A percentile compares a stretch with the other conserved stretches of the same genome.
phyloP scores from a whole-genome alignment of 2,329 filamentous ascomycete species.

The Venturiaceae sp. region DNA sequence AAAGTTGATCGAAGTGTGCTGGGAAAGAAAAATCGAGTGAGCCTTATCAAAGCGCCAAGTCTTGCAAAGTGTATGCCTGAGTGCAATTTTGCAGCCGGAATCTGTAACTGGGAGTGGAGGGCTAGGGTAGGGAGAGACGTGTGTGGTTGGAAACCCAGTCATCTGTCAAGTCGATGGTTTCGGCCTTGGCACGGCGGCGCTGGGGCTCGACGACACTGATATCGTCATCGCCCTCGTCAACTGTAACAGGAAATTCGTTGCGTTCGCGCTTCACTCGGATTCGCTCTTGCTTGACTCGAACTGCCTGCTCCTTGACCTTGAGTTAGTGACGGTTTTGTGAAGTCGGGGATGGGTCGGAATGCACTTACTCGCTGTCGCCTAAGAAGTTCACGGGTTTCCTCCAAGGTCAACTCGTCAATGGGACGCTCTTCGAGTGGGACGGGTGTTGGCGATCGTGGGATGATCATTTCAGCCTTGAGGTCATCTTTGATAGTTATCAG shows the following conservation, averaged over 20 bases:
- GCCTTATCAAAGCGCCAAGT: no score
- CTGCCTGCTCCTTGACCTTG: neutral
- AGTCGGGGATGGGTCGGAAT: no score
- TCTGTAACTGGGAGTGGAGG: no score
- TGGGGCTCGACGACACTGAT: neutral
- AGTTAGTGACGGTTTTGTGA: no score
- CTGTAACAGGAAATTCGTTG: neutral
- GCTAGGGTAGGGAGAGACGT: neutral
- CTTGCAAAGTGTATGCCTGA: no score
- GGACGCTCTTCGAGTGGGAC: conserved; percentile 15
- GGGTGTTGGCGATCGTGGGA: conserved; percentile 20
- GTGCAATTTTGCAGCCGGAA: no score
- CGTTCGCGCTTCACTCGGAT: neutral
- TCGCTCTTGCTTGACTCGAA: neutral
- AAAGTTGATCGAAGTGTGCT: no score
- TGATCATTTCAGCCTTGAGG: conserved; percentile 22
- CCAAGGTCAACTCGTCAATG: conserved; percentile 13
- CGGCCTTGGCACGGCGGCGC: neutral
- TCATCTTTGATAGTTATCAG: conserved; percentile 10
- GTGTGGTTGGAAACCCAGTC: neutral
- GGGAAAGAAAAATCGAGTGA: no score
- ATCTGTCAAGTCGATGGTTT: conserved; percentile 2
- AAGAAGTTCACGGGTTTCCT: conserved; percentile 13
- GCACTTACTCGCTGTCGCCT: neutral
- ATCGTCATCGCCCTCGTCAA: neutral